Conservation (phyloP, 208 protist species). For the Novymonas esmeraldas region DNA sequence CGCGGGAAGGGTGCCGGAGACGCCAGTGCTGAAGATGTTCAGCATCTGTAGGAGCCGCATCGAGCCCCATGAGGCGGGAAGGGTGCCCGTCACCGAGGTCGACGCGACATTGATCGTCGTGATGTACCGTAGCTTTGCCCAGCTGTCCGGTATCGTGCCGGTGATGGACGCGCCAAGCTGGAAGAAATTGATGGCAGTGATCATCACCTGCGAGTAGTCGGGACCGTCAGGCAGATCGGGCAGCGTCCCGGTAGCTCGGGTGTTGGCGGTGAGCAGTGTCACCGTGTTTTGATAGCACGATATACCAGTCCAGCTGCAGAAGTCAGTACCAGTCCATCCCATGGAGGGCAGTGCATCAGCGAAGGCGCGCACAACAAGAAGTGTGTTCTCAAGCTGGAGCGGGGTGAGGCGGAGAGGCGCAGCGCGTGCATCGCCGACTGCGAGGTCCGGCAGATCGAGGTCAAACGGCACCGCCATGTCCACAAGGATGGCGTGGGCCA, state of each 20-base stretch:
- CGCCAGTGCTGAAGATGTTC: background rate
- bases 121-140: background rate
- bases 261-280: background rate
- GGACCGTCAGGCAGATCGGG: conserved; percentile 4
- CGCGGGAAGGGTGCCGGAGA: background rate
- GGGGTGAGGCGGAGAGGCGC: no score
- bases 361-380: conserved; percentile 12
- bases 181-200: background rate
- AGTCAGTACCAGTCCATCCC: conserved; percentile 20
- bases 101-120: background rate
- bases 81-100: conserved; percentile 1
- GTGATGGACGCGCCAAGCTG: background rate
- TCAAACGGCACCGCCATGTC: no score
- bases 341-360: conserved; percentile 1
- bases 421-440: background rate
- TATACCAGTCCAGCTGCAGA: conserved; percentile 21
- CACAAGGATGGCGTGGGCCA: no score
- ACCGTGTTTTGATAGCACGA: background rate
- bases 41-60: background rate
- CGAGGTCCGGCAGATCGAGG: no score
- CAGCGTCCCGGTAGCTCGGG: background rate
- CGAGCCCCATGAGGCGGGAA: conserved; percentile 3
- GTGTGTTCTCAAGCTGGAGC: no score
- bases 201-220: background rate
- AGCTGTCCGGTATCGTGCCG: conserved; percentile 9